A percentile compares a stretch with the other conserved stretches of the same genome.
Conservation (phyloP, 2,329 filamentous ascomycete species). For the Colletotrichum lupini region DNA sequence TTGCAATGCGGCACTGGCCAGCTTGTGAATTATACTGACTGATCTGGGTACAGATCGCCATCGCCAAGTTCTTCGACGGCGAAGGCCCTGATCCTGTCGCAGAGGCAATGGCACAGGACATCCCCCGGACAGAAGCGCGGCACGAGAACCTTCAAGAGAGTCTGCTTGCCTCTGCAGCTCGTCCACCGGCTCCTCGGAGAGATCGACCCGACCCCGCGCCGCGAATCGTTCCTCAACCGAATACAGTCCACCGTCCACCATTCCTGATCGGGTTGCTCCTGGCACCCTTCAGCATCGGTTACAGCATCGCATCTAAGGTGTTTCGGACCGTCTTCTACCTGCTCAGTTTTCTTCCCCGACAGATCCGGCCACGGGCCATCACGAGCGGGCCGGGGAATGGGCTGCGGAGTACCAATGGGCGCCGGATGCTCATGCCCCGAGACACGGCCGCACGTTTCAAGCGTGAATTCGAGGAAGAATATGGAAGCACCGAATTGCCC, state of each 20-base stretch:
- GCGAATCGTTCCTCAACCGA: constrained; percentile 82
- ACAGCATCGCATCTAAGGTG: constrained; percentile 74
- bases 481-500: constrained; percentile 76
- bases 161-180: constrained; percentile 50
- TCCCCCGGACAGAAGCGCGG: constrained; percentile 71
- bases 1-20: background rate
- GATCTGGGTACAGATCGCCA: constrained; percentile 76
- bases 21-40: background rate
- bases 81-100: constrained; percentile 86
- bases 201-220: constrained; percentile 75
- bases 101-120: constrained; percentile 75
- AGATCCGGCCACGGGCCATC: constrained; percentile 64
- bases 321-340: constrained; percentile 82
- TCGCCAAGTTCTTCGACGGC: constrained; percentile 97
- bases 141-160: constrained; percentile 80
- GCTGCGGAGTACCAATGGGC: constrained; percentile 71
- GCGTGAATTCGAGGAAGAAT: constrained; percentile 94
- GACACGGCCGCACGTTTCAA: constrained; percentile 91
- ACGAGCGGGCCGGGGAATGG: constrained; percentile 64
- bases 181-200: constrained; percentile 35
- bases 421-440: constrained; percentile 82
- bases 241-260: constrained; percentile 75
- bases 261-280: constrained; percentile 83
- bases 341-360: constrained; percentile 82
- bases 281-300: constrained; percentile 83